A percentile compares a stretch with the other conserved stretches of the same genome.
Conservation (phyloP, 2,329 filamentous ascomycete genomes). For the Venturia carpophila region DNA sequence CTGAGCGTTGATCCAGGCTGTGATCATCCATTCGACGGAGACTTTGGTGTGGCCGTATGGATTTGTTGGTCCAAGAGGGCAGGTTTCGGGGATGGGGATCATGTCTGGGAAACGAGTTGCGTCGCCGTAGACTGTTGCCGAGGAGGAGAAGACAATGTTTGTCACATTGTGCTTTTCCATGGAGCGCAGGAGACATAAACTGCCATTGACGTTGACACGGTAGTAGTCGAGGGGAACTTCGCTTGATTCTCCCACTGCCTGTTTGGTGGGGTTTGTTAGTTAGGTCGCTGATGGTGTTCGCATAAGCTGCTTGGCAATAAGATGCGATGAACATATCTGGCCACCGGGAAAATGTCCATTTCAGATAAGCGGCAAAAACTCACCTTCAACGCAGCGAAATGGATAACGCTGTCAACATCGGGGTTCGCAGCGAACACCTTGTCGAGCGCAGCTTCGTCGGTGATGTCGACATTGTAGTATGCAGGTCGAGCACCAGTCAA, state of each 20-base stretch:
- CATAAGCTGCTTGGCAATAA: neutral
- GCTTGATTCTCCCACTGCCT: slow-evolving; percentile 92
- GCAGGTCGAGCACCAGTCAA: slow-evolving; percentile 79
- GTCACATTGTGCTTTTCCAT: slow-evolving; percentile 87
- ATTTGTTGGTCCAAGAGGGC: slow-evolving; percentile 93
- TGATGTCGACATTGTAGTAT: slow-evolving; percentile 84
- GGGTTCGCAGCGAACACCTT: slow-evolving; percentile 83
- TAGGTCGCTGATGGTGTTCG: neutral
- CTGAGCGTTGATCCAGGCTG: slow-evolving; percentile 80
- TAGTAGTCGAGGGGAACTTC: slow-evolving; percentile 97
- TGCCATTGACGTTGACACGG: slow-evolving; percentile 90
- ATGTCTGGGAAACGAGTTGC: slow-evolving; percentile 93
- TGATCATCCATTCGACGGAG: slow-evolving; percentile 84
- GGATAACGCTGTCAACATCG: slow-evolving; percentile 94
- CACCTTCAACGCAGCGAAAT: slow-evolving; percentile 96
- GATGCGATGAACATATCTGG: neutral
- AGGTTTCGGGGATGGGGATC: slow-evolving; percentile 97
- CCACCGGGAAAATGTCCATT: neutral
- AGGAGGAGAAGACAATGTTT: slow-evolving; percentile 98
- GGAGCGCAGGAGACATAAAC: slow-evolving; percentile 72
- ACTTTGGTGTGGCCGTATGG: slow-evolving; percentile 96
- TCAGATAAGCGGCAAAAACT: slow-evolving; percentile 22
- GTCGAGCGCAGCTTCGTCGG: slow-evolving; percentile 73
- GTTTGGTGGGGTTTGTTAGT: too few species aligned
- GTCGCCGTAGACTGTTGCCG: slow-evolving; percentile 96